Conservation (phyloP, 345 rosid species). For the Cardamine occulta region DNA sequence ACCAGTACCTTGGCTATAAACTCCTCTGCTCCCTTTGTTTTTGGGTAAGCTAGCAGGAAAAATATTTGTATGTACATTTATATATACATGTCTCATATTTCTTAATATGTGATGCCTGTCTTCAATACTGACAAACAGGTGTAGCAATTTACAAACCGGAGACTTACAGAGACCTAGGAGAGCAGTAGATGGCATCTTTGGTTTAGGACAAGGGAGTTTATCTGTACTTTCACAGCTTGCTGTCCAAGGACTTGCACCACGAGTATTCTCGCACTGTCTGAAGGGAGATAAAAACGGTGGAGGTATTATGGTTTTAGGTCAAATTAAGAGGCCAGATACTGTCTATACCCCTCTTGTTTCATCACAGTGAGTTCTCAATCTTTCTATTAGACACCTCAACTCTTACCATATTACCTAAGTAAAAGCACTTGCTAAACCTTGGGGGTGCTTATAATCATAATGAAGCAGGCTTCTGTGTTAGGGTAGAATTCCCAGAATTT, state of each 20-base stretch:
- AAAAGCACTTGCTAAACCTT: not conserved
- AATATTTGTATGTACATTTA: not conserved
- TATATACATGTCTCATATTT: not conserved
- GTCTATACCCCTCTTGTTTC: conserved; percentile 87
- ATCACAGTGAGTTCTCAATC: conserved; percentile 65
- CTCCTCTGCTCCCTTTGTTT: conserved; percentile 71
- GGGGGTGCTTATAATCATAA: not conserved
- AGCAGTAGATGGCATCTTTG: conserved; percentile 95
- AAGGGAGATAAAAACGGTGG: conserved; percentile 79
- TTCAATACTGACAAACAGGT: conserved; percentile 56
- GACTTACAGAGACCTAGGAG: conserved; percentile 79
- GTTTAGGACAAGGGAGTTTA: conserved; percentile 84
- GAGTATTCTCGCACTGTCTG: conserved; percentile 89
- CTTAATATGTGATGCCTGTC: conserved; percentile 23
- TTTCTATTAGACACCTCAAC: not conserved
- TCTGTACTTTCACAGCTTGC: conserved; percentile 90
- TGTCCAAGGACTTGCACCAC: conserved; percentile 70
- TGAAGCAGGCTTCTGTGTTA: conserved; percentile 6
- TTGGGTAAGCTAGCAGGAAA: conserved; percentile 67
- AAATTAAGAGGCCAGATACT: conserved; percentile 82
- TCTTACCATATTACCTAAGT: not conserved
- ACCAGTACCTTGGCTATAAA: conserved; percentile 56
- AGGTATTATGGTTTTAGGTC: conserved; percentile 92
- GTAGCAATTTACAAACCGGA: conserved; percentile 74
- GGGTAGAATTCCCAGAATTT: not conserved